Base-by-base conservation (phyloP, 371 early-diverging fungal species). In the Mucor lusitanicus region DNA sequence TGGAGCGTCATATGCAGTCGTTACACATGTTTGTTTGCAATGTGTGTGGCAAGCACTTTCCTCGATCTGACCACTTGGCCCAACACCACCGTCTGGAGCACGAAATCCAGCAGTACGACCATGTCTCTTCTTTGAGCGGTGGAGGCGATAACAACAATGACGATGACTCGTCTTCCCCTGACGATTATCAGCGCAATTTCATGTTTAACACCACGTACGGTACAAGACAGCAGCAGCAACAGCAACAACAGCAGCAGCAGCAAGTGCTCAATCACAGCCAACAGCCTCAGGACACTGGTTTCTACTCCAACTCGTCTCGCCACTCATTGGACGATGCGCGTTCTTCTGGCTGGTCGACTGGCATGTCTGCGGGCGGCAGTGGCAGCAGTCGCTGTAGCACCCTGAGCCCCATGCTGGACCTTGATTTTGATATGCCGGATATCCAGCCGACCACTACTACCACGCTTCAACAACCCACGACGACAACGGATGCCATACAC, bases 1-100 rank as follows among this genome's bases (percentile, higher is more conserved):
- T 95, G 58, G 90, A 92, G 58, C 86, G 95, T 23, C 96, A 94
- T 70, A 77, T 90, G 69, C 88, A 91, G 32, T 87, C 90, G 11
- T 90, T 92, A 70, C 90, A 91, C 33, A 83, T 88, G 69, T 68
- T 64, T 57, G 13, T 72, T 3, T 74, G 75, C 23, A 50, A 30
- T 6, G 3, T 74, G 2, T 75, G 75, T n/a, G 72, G 69, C 5
- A 65, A 69, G 39, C 64, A 48, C 3, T 72, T 75, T 56, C 37
- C 63, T 53, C 60, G 32, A 23, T 50, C 66, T 3, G 72, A 69
- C 28, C 48, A 33, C 13, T 40, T 75, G 1, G 61, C 48, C 30
- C 67, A 67, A 21, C 75, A 75, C 44, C 69, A 69, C 55, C 64
- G 69, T 4, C 54, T 59, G 25, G 69, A 68, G 19, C 72, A 72